These are phyloP conservation scores for Eustoma russellianum DNA, from an alignment of 257 asterid species.

Conservation along the genomic window DNA sequence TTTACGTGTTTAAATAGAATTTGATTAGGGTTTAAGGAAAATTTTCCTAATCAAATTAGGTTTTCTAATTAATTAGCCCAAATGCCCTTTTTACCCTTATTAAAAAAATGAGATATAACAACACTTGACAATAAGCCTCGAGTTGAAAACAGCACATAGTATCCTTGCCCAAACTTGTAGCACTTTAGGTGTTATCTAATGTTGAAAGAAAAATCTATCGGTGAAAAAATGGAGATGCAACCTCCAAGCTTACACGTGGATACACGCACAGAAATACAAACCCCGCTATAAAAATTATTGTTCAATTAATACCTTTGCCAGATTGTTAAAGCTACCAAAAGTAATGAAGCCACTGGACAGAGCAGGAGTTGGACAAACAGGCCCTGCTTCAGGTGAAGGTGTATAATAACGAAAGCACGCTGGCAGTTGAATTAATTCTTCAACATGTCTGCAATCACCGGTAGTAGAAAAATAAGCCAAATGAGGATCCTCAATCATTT, in stretches of 20 bases:
- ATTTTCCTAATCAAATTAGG: no score
- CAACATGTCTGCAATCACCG: conserved; percentile 69
- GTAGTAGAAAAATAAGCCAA: conserved; percentile 11
- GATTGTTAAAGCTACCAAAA: conserved; percentile 98
- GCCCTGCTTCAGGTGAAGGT: conserved; percentile 98
- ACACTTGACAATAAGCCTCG: conserved; percentile 91
- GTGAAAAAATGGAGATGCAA: background rate
- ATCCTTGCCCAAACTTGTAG: conserved; percentile 98
- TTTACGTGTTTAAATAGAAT: no score
- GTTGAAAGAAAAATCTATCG: conserved; percentile 6
- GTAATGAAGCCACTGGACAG: conserved; percentile 84
- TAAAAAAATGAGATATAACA: no score
- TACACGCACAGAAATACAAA: conserved; percentile 2
- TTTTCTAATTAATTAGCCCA: no score
- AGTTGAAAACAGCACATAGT: conserved; percentile 83
- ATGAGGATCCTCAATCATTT: background rate
- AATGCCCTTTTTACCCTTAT: no score
- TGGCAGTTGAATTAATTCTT: conserved; percentile 86
- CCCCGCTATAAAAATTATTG: background rate
- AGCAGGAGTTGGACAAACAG: conserved; percentile 78
- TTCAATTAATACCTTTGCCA: conserved; percentile 65
- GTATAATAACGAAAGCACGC: conserved; percentile 87
- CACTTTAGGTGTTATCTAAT: conserved; percentile 91
- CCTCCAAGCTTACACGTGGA: background rate
- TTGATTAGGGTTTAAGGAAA: no score